Evolutionary conservation across 1,139 yeast genomes (phyloP), one percentile per base, ranked within the genome.

Genomic region (Geotrichum klebahnii): DNA sequence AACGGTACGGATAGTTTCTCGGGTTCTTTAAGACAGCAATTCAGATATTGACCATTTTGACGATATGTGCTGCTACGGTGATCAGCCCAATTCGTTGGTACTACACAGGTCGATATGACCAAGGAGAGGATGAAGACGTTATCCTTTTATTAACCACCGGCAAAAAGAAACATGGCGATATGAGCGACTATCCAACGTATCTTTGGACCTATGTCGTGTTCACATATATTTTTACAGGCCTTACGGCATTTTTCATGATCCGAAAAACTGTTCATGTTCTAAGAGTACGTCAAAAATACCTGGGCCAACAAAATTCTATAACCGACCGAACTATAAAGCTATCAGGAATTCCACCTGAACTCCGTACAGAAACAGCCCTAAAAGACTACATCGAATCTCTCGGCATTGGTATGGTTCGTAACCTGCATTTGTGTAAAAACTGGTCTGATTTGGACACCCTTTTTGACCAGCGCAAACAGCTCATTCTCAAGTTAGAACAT

Each of bases 251-350:
- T 55, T 75, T 80, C 59, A 66, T 90, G 51, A 75, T 81, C 58
- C 72, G 79, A 29, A 90, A 82, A 58, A 87, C 97, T 0, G 74
- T 76, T 54, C 72, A 76, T 52, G 88, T 92, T 36, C 83, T 90
- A 26, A 73, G 76, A 52, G 82, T 85, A 20, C 76, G 98, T 52
- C 98, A 92, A 64, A 74, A 76, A 56, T 86, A 86, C 63, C 71
- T 92, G 57, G 97, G 97, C 0, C 78, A 81, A 46, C 97, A 90
- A 65, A 84, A 86, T 64, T 84, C 96, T 5, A 79, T 92, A 50
- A 89, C 97, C 0, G 98, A 92, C 71, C 74, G 97, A 61, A 92
- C 98, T 0, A 85, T 92, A 50, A 73, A 94, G 53, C 67, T 92
- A 23, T 84, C 94, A 40, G 97, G 97, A 0, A 87, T 92, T n/a